Conservation (phyloP, 192 early-diverging fungal species). For the Piromyces sp. region DNA sequence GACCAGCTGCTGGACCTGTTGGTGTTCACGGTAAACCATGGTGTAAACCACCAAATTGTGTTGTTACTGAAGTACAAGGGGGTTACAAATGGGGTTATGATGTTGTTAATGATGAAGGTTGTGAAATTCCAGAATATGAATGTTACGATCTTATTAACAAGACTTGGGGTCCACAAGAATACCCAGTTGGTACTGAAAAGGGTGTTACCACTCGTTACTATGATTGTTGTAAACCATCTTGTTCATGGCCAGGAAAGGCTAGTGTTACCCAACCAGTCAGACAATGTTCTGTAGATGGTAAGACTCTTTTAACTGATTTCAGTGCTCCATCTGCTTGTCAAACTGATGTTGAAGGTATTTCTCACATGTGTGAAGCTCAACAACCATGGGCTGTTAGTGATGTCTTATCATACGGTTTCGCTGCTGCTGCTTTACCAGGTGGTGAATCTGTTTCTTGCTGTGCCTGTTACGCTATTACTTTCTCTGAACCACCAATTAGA, state of each 20-base stretch:
- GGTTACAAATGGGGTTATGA: not conserved
- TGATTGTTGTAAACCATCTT: no score
- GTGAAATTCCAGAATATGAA: not conserved
- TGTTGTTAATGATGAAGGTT: not conserved
- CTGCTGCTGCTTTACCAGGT: conserved; percentile 1
- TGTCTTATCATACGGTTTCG: conserved; percentile 2
- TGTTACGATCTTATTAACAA: not conserved
- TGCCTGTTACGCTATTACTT: conserved; percentile 2
- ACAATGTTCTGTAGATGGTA: not conserved
- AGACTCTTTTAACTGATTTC: not conserved
- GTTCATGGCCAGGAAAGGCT: not conserved
- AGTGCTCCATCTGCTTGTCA: not conserved
- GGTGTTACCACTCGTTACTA: not conserved
- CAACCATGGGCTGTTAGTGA: not conserved
- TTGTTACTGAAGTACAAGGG: not conserved
- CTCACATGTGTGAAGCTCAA: conserved; percentile 1
- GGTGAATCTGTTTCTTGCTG: not conserved
- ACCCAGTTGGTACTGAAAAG: not conserved
- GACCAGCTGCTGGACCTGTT: not conserved
- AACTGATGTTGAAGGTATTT: not conserved
- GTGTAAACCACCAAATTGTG: not conserved
- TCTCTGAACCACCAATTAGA: not conserved
- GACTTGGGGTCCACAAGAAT: not conserved
- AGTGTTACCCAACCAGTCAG: not conserved
- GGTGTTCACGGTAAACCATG: not conserved